Base-by-base conservation (phyloP, 2,329 filamentous ascomycete species). In the Pseudomassariella vexata region DNA sequence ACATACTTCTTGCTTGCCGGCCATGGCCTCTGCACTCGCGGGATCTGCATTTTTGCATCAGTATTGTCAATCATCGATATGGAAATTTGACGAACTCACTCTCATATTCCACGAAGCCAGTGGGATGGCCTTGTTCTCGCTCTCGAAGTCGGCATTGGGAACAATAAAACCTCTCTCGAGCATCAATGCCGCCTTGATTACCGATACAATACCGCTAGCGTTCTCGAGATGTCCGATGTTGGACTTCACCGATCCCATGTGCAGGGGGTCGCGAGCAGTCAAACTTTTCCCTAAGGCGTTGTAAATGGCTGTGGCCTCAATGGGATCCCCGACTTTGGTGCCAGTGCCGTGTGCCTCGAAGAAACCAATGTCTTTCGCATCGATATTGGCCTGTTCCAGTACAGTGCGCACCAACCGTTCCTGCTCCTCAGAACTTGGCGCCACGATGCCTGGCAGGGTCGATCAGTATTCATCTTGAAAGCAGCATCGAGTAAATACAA, bases 361-460 rank as follows among this genome's bases (percentile, higher is more conserved):
- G 4, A 36, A 3, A 5, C 6, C 24, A 48, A 23, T 43, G 50
- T 16, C 47, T 5, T 24, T 12, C 1, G 29, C 19, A 19, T 37
- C 23, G 11, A 42, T 23, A 7, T 30, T 32, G n/a, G 36, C 41
- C 15, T 19, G 21, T 9, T 12, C 16, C 35, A 59, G 60, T 1
- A 47, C 44, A 5, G 37, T 35, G 36, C 42, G 24, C 19, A 56
- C 56, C 35, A 26, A 7, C 42, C 32, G n/a, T n/a, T n/a, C n/a
- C n/a, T 61, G 58, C 3, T 50, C 49, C 3, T 34, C 28, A 2
- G n/a, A 29, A 19, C 36, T 62, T 0, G 65, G 65, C 32, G 24
- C 18, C 1, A 31, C 34, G 30, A 42, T 37, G n/a, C 40, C 40
- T 0, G 57, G 20, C 10, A n/a, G n/a, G n/a, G n/a, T n/a, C n/a